These are phyloP conservation scores for Chalara sp. DNA, from an alignment of 2,329 filamentous ascomycete genomes.

Conservation along the genomic window DNA sequence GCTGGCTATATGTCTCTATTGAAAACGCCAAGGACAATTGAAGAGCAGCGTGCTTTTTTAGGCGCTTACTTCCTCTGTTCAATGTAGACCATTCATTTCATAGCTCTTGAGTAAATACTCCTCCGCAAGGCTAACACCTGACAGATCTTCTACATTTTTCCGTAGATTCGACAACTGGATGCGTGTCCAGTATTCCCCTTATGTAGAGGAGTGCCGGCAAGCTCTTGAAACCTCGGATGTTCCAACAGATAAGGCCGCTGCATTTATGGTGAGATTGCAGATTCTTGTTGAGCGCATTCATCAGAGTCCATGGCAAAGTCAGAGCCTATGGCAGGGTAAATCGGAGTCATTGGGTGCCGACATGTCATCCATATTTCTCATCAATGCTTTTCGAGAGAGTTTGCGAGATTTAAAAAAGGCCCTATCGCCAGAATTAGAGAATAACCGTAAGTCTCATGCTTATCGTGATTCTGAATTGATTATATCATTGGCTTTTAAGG, in stretches of 20 bases:
- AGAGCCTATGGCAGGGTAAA: not conserved
- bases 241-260: constrained; percentile 5
- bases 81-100: constrained; percentile 3
- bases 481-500: not conserved
- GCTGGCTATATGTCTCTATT: not conserved
- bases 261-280: constrained; percentile 9
- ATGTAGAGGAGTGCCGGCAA: constrained; percentile 13
- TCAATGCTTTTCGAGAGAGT: constrained; percentile 9
- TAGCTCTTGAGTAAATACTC: not conserved
- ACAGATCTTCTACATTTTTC: constrained; percentile 9
- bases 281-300: constrained; percentile 6
- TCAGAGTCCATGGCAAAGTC: constrained; percentile 8
- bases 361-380: constrained; percentile 6
- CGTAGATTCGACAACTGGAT: constrained; percentile 7
- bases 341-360: not conserved
- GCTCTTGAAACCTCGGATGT: constrained; percentile 1
- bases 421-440: constrained; percentile 1
- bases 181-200: constrained; percentile 5
- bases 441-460: constrained; percentile 6
- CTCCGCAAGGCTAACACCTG: not conserved
- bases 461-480: not conserved
- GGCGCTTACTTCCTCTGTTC: constrained; percentile 13
- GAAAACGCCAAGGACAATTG: constrained; percentile 1
- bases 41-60: constrained; percentile 11
- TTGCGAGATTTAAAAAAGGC: constrained; percentile 5